Percentiles rank a stretch among this genome's conserved stretches.
phyloP scores from a whole-genome alignment of 2,329 filamentous ascomycete genomes.

The Pseudocercospora eumusae region DNA sequence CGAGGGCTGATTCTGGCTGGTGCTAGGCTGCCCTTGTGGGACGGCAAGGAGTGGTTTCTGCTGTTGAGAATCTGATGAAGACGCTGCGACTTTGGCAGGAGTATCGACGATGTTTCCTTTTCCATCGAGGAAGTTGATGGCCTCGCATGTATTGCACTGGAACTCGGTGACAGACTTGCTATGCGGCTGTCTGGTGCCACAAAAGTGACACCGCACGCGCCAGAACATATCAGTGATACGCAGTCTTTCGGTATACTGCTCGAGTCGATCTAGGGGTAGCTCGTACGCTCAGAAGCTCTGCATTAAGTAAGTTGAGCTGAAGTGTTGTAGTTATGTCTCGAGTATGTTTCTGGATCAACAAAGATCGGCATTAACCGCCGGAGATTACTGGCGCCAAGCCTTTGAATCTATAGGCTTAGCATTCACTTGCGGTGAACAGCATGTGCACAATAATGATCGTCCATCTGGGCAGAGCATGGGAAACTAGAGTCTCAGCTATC shows the following conservation, averaged over 20 bases:
- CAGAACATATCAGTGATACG: conserved; percentile 28
- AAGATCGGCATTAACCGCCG: not conserved
- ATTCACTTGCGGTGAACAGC: no score
- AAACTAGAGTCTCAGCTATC: no score
- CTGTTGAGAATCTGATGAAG: conserved; percentile 9
- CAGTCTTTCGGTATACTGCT: not conserved
- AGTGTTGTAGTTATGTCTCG: not conserved
- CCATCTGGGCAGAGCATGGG: no score
- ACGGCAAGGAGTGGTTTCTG: conserved; percentile 29
- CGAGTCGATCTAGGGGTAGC: not conserved
- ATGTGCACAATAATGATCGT: no score
- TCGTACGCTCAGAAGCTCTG: not conserved
- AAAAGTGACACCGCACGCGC: conserved; percentile 71
- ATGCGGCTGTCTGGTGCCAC: conserved; percentile 66
- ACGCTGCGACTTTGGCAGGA: conserved; percentile 57
- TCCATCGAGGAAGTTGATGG: conserved; percentile 87
- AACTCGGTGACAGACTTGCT: conserved; percentile 66
- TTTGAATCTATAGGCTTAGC: not conserved
- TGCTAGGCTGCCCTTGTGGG: conserved; percentile 35
- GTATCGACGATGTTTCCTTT: conserved; percentile 89
- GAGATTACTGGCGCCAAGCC: not conserved
- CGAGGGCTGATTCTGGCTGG: conserved; percentile 44
- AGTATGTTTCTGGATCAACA: not conserved
- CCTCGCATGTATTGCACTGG: conserved; percentile 75
- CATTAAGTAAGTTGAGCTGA: not conserved